A percentile compares a stretch with the other conserved stretches of the same genome.
Evolutionary conservation across 2,329 filamentous ascomycete species (phyloP).

Genomic region (Arthrobotrys musiformis): DNA sequence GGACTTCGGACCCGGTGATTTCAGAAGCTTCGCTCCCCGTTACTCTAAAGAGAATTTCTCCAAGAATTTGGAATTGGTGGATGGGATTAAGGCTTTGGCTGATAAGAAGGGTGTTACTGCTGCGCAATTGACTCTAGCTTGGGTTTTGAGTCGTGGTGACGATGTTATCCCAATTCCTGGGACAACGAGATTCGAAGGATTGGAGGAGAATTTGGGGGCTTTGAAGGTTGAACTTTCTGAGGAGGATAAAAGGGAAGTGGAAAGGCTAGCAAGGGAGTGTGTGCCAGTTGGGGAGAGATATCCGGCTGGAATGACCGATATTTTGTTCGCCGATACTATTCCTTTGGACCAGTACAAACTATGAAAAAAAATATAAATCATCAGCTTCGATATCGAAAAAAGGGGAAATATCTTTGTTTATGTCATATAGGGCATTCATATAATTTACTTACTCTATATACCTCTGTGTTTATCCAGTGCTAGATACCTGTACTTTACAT

Average conservation of each 20-base stretch:
- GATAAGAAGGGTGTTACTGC: slow-evolving; percentile 69
- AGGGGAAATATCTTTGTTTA: too few species aligned
- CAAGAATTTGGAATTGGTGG: slow-evolving; percentile 69
- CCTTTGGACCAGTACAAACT: slow-evolving; percentile 41
- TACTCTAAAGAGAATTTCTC: slow-evolving; percentile 68
- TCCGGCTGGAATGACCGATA: slow-evolving; percentile 24
- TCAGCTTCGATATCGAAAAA: not conserved
- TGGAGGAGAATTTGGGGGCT: slow-evolving; percentile 61
- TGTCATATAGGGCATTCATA: too few species aligned
- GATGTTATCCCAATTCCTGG: slow-evolving; percentile 71
- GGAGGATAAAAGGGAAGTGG: slow-evolving; percentile 55
- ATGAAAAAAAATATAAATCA: not conserved
- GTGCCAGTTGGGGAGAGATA: slow-evolving; percentile 46
- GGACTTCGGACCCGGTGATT: slow-evolving; percentile 63
- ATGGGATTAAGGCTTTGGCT: slow-evolving; percentile 67
- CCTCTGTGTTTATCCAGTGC: not conserved
- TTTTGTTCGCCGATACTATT: slow-evolving; percentile 47
- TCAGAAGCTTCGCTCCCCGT: slow-evolving; percentile 66
- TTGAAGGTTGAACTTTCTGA: slow-evolving; percentile 31
- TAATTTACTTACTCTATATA: too few species aligned
- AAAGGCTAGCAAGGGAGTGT: slow-evolving; percentile 39
- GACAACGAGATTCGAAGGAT: slow-evolving; percentile 66
- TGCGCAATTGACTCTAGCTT: slow-evolving; percentile 72
- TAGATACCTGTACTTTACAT: not conserved
- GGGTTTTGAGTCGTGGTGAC: slow-evolving; percentile 71